Percentiles rank a stretch among this genome's conserved stretches.
Conservation (phyloP, 306 rosid genomes). For the Quercus gilva region DNA sequence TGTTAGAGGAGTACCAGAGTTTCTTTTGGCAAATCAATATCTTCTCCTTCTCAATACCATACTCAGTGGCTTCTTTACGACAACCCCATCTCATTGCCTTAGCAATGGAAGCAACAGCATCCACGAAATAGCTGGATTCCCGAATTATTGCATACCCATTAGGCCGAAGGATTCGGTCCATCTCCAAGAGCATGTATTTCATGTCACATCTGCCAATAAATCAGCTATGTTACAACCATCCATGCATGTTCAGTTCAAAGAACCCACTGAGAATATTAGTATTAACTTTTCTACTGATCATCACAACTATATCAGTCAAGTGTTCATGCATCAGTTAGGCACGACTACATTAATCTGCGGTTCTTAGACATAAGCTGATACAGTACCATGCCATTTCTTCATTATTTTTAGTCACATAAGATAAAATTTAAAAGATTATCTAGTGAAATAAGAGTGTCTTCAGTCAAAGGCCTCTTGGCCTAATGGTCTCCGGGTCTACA, state of each 20-base stretch:
- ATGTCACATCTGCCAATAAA: slow-evolving; percentile 71
- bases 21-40: slow-evolving; percentile 86
- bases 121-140: slow-evolving; percentile 75
- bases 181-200: slow-evolving; percentile 86
- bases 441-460: background rate
- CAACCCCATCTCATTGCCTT: slow-evolving; percentile 85
- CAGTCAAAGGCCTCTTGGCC: background rate
- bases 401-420: too few species aligned
- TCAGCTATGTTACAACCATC: slow-evolving; percentile 23
- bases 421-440: background rate
- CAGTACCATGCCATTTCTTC: too few species aligned
- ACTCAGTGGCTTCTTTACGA: slow-evolving; percentile 70
- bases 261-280: background rate
- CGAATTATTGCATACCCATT: slow-evolving; percentile 68
- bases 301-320: background rate
- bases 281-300: background rate
- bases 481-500: too few species aligned
- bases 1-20: slow-evolving; percentile 73
- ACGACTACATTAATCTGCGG: background rate
- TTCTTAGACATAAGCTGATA: background rate
- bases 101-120: slow-evolving; percentile 62
- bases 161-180: slow-evolving; percentile 91
- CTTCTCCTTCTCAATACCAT: slow-evolving; percentile 71
- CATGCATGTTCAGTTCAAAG: background rate
- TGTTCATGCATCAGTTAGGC: background rate